phyloP scores from a whole-genome alignment of 345 rosid genomes.

The Camelina sativa region DNA sequence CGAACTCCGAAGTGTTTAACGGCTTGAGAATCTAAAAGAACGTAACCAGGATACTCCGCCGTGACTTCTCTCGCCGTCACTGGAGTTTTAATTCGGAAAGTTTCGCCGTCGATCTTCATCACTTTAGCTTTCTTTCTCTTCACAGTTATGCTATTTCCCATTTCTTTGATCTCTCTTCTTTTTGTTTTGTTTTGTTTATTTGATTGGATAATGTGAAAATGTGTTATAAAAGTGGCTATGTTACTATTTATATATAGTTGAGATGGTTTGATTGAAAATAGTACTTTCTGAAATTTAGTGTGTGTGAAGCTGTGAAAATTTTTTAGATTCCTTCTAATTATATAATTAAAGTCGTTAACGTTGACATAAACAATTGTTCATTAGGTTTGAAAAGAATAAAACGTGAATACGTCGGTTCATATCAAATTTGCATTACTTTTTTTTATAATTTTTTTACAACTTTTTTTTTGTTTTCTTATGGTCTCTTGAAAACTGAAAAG shows the following conservation, averaged over 20 bases:
- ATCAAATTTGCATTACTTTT: neutral
- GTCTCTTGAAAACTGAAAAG: neutral
- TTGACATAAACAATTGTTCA: slow-evolving; percentile 25
- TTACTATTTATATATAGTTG: slow-evolving; percentile 25
- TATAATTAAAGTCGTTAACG: slow-evolving; percentile 31
- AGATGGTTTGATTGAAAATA: neutral
- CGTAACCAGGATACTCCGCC: slow-evolving; percentile 76
- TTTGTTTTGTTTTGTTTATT: neutral
- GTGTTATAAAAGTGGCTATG: neutral
- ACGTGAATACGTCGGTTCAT: slow-evolving; percentile 27
- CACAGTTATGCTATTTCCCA: slow-evolving; percentile 77
- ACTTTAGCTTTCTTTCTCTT: slow-evolving; percentile 64
- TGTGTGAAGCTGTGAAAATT: slow-evolving; percentile 43
- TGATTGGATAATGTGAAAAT: slow-evolving; percentile 25
- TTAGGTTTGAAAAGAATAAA: slow-evolving; percentile 35
- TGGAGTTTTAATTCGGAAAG: slow-evolving; percentile 71
- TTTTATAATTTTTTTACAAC: neutral
- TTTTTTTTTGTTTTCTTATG: neutral
- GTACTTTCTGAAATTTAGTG: neutral
- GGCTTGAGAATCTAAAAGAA: slow-evolving; percentile 71
- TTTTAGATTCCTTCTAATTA: slow-evolving; percentile 30
- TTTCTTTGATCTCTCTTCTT: slow-evolving; percentile 25
- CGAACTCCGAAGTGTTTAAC: slow-evolving; percentile 81
- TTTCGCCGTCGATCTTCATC: slow-evolving; percentile 88
- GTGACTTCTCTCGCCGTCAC: slow-evolving; percentile 60